A percentile compares a stretch with the other conserved stretches of the same genome.
Evolutionary conservation across 148 eudicot genomes (phyloP).

Genomic region (Pharnaceum exiguum): DNA sequence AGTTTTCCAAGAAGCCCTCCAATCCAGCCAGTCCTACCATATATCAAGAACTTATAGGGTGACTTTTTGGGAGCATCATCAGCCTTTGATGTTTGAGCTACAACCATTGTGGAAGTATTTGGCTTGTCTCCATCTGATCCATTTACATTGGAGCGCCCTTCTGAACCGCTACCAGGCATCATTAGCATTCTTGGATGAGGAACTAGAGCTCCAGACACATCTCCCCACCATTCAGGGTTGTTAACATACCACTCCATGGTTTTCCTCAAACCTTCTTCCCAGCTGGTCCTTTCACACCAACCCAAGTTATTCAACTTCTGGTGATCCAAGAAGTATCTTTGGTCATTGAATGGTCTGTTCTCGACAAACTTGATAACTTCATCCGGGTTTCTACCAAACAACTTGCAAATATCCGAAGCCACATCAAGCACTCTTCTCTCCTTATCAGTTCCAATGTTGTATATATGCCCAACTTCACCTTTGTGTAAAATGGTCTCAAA

Average conservation of each 20-base stretch:
- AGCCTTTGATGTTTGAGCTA: constrained; percentile 18
- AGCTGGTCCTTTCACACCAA: constrained; percentile 58
- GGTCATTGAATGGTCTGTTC: constrained; percentile 74
- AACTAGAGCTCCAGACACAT: constrained; percentile 70
- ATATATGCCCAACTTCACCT: constrained; percentile 83
- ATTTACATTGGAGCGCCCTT: constrained; percentile 53
- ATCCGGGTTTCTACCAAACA: constrained; percentile 47
- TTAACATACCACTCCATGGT: constrained; percentile 68
- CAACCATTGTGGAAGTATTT: constrained; percentile 28
- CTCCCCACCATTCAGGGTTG: constrained; percentile 80
- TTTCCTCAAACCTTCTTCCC: constrained; percentile 67
- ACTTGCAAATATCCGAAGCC: constrained; percentile 56
- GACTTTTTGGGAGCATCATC: constrained; percentile 37
- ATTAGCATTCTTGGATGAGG: constrained; percentile 82
- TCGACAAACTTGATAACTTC: constrained; percentile 57
- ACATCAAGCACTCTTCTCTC: constrained; percentile 76
- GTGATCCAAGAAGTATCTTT: constrained; percentile 72
- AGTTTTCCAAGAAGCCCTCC: constrained; percentile 64
- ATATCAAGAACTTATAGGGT: constrained; percentile 53
- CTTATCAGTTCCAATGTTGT: constrained; percentile 67
- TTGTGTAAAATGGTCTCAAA: constrained; percentile 69
- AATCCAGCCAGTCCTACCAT: constrained; percentile 66
- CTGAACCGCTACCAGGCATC: constrained; percentile 87
- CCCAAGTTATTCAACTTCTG: constrained; percentile 63
- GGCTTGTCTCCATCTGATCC: constrained; percentile 42